A percentile compares a stretch with the other conserved stretches of the same genome.
These are phyloP conservation scores for Taxawa tesnikishii DNA, from an alignment of 2,329 filamentous ascomycete genomes.

Conservation along the genomic window DNA sequence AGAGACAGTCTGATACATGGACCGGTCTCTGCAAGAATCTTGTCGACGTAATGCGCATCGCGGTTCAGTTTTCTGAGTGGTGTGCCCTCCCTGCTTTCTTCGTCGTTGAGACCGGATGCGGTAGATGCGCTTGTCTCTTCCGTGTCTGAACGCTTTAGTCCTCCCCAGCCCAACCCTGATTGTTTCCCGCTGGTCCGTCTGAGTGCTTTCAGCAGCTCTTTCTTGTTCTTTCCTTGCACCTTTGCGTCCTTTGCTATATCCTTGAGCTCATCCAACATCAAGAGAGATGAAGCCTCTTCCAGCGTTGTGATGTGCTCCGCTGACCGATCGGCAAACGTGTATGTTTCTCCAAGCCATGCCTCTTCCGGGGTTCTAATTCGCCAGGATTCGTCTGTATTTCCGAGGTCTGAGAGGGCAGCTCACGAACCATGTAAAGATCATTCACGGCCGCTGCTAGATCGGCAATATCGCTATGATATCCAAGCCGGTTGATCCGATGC, in stretches of 20 bases:
- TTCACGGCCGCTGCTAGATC: slow-evolving; percentile 56
- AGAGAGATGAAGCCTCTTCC: slow-evolving; percentile 69
- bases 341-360: slow-evolving; percentile 40
- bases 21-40: slow-evolving; percentile 66
- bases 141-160: slow-evolving; percentile 52
- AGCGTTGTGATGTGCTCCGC: slow-evolving; percentile 61
- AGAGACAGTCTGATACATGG: slow-evolving; percentile 73
- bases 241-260: slow-evolving; percentile 73
- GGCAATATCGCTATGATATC: slow-evolving; percentile 72
- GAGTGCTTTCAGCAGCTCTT: slow-evolving; percentile 63
- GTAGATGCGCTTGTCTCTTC: slow-evolving; percentile 40
- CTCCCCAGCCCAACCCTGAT: slow-evolving; percentile 57
- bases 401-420: slow-evolving; percentile 38
- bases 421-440: slow-evolving; percentile 46
- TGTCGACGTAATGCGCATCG: slow-evolving; percentile 61
- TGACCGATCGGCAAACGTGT: slow-evolving; percentile 72
- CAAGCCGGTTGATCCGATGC: slow-evolving; percentile 69
- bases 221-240: slow-evolving; percentile 77
- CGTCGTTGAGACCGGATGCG: slow-evolving; percentile 18
- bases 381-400: slow-evolving; percentile 29
- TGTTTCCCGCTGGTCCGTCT: slow-evolving; percentile 64
- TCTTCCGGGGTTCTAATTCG: slow-evolving; percentile 36
- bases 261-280: slow-evolving; percentile 84
- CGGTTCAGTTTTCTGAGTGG: slow-evolving; percentile 43
- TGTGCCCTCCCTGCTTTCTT: slow-evolving; percentile 24